Evolutionary conservation across 1,284 basidiomycete species (phyloP).

Genomic region (Cystobasidiaceae sp.): DNA sequence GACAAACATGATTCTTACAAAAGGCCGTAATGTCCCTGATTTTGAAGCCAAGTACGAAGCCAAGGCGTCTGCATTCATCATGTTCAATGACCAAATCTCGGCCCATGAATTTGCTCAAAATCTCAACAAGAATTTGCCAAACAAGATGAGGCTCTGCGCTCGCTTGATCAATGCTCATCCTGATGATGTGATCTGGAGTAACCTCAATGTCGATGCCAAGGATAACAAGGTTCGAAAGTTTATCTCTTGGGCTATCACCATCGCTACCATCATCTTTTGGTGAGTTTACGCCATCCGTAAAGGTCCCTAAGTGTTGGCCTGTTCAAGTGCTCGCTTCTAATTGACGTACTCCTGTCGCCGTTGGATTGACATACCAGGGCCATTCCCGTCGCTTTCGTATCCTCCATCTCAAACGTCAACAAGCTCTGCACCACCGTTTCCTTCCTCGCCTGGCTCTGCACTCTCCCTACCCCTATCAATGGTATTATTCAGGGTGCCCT

Average conservation of each 20-base stretch:
- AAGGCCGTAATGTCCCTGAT: constrained; percentile 59
- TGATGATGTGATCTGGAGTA: constrained; percentile 84
- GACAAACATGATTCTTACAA: constrained; percentile 53
- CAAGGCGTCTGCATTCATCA: constrained; percentile 61
- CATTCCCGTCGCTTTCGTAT: constrained; percentile 60
- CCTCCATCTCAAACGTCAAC: constrained; percentile 74
- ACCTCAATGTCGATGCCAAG: constrained; percentile 80
- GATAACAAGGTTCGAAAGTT: constrained; percentile 61
- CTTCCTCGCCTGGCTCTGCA: constrained; percentile 81
- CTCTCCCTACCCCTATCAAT: constrained; percentile 52
- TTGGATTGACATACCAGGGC: constrained; percentile 46
- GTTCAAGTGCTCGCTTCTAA: too few relatives aligned
- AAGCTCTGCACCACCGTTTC: constrained; percentile 59
- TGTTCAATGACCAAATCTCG: constrained; percentile 87
- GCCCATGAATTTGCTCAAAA: constrained; percentile 67
- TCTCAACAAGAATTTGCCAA: constrained; percentile 41
- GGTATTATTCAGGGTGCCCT: constrained; percentile 16
- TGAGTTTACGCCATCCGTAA: constrained; percentile 51
- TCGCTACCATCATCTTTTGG: constrained; percentile 64
- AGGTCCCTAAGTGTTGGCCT: too few relatives aligned
- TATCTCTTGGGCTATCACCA: constrained; percentile 53
- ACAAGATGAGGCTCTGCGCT: constrained; percentile 55
- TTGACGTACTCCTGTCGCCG: too few relatives aligned
- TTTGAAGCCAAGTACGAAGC: constrained; percentile 57
- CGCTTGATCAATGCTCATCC: constrained; percentile 68